phyloP scores from a whole-genome alignment of 2,329 filamentous ascomycete species.

The Orbilia blumenaviensis region DNA sequence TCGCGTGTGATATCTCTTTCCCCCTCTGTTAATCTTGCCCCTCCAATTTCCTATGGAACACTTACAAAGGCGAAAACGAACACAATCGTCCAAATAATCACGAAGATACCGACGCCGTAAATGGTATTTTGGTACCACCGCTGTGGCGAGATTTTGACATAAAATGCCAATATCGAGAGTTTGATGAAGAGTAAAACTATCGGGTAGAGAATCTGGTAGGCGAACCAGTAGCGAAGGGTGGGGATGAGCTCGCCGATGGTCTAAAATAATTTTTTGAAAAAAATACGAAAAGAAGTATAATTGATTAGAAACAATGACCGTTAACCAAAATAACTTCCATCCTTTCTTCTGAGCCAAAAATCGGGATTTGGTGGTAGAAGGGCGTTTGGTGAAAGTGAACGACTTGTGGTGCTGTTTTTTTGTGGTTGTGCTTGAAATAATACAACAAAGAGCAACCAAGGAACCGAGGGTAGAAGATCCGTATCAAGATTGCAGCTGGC shows the following conservation, averaged over 20 bases:
- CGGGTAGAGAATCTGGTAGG: constrained; percentile 61
- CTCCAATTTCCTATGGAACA: neutral
- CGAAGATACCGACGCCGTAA: constrained; percentile 60
- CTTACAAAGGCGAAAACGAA: constrained; percentile 59
- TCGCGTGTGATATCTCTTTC: neutral
- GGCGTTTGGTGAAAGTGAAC: constrained; percentile 18
- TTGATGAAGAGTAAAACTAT: constrained; percentile 61
- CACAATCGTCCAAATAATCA: constrained; percentile 58
- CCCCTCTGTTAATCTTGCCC: neutral
- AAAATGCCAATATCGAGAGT: constrained; percentile 63
- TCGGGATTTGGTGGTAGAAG: too few species aligned
- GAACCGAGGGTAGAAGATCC: neutral
- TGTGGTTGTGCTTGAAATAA: too few species aligned
- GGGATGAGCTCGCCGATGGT: constrained; percentile 50
- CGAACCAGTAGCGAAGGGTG: constrained; percentile 60
- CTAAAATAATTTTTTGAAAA: constrained; percentile 11
- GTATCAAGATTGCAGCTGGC: neutral
- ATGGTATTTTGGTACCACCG: constrained; percentile 56
- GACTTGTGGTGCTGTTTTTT: too few species aligned
- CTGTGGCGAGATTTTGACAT: constrained; percentile 61
- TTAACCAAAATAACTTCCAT: too few species aligned
- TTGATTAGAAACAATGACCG: too few species aligned
- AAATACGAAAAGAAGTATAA: neutral
- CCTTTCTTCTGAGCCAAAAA: neutral
- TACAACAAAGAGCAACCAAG: constrained; percentile 30